phyloP scores from a whole-genome alignment of 257 asterid species.

The Gardenia jasminoides region DNA sequence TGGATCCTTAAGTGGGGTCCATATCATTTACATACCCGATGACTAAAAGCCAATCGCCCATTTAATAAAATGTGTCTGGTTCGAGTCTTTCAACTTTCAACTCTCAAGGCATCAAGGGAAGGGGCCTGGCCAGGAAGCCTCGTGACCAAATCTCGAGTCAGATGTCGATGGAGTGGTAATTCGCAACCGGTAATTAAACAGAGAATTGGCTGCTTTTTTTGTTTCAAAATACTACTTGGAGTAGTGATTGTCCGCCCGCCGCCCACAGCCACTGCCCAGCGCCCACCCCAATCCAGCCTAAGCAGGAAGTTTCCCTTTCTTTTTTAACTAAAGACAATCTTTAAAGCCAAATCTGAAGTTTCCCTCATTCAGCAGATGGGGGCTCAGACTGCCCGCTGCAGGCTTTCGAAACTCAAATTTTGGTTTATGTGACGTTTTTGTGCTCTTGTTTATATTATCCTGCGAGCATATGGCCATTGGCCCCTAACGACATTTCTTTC shows the following conservation, averaged over 20 bases:
- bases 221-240: conserved; percentile 5
- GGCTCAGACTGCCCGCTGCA: conserved; percentile 1
- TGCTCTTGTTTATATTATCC: neutral
- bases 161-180: neutral
- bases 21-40: neutral
- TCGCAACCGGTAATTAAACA: too few relatives aligned
- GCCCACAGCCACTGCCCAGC: neutral
- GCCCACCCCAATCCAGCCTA: too few relatives aligned
- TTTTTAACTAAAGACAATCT: conserved; percentile 7
- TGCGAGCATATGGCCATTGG: neutral
- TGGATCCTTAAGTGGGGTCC: conserved; percentile 1
- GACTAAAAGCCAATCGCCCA: neutral
- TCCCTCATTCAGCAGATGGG: neutral
- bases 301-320: too few relatives aligned
- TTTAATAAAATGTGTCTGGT: neutral
- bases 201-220: too few relatives aligned
- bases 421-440: neutral
- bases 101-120: too few relatives aligned
- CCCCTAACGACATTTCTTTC: neutral
- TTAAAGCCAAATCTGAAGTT: conserved; percentile 8
- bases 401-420: conserved; percentile 22
- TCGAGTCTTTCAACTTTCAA: too few relatives aligned
- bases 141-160: conserved; percentile 8
- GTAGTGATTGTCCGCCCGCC: conserved; percentile 9
- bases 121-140: neutral